phyloP scores from a whole-genome alignment of 2,329 filamentous ascomycete species.

The Pseudogymnoascus sp. region DNA sequence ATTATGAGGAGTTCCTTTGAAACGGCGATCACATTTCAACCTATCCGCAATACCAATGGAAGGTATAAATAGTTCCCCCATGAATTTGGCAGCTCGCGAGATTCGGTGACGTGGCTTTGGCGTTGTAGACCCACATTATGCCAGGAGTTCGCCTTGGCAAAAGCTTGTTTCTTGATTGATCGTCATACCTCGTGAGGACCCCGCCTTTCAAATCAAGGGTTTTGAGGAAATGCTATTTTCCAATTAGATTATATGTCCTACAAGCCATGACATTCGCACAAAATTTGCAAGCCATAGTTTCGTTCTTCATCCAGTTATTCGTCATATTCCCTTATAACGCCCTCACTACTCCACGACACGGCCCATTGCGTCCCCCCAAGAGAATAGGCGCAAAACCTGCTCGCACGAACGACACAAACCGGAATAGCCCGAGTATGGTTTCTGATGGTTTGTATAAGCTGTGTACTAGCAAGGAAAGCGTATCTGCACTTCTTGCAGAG shows the following conservation, averaged over 20 bases:
- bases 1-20: not conserved
- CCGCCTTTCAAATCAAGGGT: not conserved
- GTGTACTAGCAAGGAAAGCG: constrained; percentile 44
- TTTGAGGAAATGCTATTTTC: not conserved
- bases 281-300: constrained; percentile 15
- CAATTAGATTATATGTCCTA: not conserved
- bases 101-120: not conserved
- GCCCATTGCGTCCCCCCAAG: constrained; percentile 9
- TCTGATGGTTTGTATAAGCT: constrained; percentile 41
- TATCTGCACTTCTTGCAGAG: constrained; percentile 49
- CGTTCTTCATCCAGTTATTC: constrained; percentile 24
- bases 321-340: constrained; percentile 27
- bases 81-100: not conserved
- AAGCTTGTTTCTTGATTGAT: not conserved
- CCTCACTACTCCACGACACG: constrained; percentile 23
- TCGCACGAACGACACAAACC: not conserved
- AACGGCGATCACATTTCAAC: not conserved
- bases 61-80: not conserved
- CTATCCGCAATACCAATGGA: not conserved
- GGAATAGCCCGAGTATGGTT: constrained; percentile 27
- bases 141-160: not conserved
- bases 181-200: not conserved
- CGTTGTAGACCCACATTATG: not conserved
- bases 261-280: constrained; percentile 14
- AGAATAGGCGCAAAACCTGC: not conserved